These are phyloP conservation scores for Neobulgaria alba DNA, from an alignment of 2,329 filamentous ascomycete genomes.

Conservation along the genomic window DNA sequence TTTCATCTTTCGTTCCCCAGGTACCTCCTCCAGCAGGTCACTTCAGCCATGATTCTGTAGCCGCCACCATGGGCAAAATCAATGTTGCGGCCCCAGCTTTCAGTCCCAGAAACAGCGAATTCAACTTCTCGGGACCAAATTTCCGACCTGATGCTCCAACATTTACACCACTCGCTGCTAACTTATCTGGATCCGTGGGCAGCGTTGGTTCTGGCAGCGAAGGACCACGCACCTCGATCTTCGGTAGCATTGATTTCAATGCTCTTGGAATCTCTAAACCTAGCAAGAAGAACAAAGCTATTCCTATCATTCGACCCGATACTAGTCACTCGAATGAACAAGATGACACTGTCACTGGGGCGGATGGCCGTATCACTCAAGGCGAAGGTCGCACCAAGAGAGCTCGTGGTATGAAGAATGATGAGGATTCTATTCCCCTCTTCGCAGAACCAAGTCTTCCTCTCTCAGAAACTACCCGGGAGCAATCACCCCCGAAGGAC, in stretches of 20 bases:
- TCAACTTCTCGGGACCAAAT: slow-evolving; percentile 59
- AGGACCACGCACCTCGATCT: slow-evolving; percentile 44
- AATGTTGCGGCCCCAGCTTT: slow-evolving; percentile 65
- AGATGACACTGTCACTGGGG: slow-evolving; percentile 40
- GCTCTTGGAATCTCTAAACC: slow-evolving; percentile 55
- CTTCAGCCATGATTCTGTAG: slow-evolving; percentile 23
- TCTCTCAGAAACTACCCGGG: slow-evolving; percentile 27
- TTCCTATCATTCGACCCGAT: slow-evolving; percentile 67
- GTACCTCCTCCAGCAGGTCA: slow-evolving; percentile 30
- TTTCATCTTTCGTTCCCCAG: slow-evolving; percentile 15
- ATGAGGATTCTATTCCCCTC: slow-evolving; percentile 64
- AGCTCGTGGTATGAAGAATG: slow-evolving; percentile 53
- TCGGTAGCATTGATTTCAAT: slow-evolving; percentile 59
- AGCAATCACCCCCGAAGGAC: slow-evolving; percentile 26
- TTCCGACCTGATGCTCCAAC: slow-evolving; percentile 70
- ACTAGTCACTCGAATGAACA: slow-evolving; percentile 37
- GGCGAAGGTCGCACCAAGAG: slow-evolving; percentile 66
- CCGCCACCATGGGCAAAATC: slow-evolving; percentile 40
- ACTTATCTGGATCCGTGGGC: slow-evolving; percentile 38
- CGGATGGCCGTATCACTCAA: slow-evolving; percentile 54
- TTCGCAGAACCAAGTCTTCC: slow-evolving; percentile 54
- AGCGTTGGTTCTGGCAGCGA: slow-evolving; percentile 41
- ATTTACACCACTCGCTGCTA: slow-evolving; percentile 54
- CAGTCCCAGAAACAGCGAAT: slow-evolving; percentile 55
- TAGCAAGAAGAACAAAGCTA: slow-evolving; percentile 67